phyloP scores from a whole-genome alignment of 2,329 filamentous ascomycete genomes.

The Aspergillus sp. region DNA sequence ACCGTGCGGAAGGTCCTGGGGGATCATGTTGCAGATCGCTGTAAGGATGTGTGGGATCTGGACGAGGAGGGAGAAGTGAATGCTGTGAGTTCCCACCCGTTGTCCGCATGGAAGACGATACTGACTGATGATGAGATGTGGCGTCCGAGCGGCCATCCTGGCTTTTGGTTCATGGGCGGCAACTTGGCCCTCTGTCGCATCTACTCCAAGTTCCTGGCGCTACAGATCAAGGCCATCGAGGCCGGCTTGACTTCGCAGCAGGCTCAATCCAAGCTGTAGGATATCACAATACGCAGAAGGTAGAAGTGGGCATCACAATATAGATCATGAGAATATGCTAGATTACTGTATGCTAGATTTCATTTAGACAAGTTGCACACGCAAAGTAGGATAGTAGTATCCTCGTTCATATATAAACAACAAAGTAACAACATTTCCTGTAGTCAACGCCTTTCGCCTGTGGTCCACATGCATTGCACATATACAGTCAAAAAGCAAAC shows the following conservation, averaged over 20 bases:
- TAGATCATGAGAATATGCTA: background rate
- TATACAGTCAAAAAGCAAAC: constrained; percentile 1
- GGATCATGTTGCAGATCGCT: constrained; percentile 57
- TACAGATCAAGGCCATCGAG: constrained; percentile 51
- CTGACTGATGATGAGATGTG: constrained; percentile 37
- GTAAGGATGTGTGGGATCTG: constrained; percentile 61
- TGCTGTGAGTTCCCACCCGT: constrained; percentile 32
- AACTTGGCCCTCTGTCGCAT: constrained; percentile 63
- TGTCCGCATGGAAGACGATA: background rate
- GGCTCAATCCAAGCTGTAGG: background rate
- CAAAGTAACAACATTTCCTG: background rate
- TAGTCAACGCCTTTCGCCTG: background rate
- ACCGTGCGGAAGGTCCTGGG: constrained; percentile 63
- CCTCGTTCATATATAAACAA: background rate
- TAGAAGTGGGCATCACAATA: background rate
- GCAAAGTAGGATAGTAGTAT: background rate
- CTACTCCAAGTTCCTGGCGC: constrained; percentile 54
- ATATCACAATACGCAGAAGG: background rate
- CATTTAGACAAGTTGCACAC: background rate
- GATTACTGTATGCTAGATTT: background rate
- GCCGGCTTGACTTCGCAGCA: constrained; percentile 29
- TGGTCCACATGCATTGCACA: constrained; percentile 1
- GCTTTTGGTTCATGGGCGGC: constrained; percentile 66
- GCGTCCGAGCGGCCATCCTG: constrained; percentile 60
- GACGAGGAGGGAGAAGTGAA: constrained; percentile 56